Percentiles rank a stretch among this genome's conserved stretches.
Conservation (phyloP, 1,139 yeast species). For the Suhomyces bribrorum region DNA sequence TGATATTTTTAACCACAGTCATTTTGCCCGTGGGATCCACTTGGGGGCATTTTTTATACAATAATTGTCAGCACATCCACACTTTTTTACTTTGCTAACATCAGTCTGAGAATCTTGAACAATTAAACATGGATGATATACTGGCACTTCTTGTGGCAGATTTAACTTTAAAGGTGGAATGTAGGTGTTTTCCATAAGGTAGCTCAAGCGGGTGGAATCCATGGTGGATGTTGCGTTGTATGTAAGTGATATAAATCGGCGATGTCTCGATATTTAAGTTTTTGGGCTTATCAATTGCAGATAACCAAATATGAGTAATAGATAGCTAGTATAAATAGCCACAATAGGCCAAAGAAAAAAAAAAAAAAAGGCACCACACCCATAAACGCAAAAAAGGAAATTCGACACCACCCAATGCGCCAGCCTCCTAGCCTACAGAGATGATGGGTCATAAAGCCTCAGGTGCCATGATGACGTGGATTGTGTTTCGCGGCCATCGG, state of each 20-base stretch:
- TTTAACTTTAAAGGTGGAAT: conserved; percentile 31
- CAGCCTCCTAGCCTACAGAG: too few relatives aligned
- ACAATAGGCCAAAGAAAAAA: not conserved
- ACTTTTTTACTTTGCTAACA: conserved; percentile 36
- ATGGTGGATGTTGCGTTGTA: too few relatives aligned
- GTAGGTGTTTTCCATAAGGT: conserved; percentile 31
- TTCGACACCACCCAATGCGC: too few relatives aligned
- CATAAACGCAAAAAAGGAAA: not conserved
- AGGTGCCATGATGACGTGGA: too few relatives aligned
- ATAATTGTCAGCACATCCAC: conserved; percentile 49
- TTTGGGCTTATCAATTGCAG: not conserved
- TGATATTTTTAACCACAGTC: not conserved
- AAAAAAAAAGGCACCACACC: not conserved
- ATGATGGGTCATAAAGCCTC: too few relatives aligned
- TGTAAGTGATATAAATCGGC: not conserved
- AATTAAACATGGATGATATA: conserved; percentile 47
- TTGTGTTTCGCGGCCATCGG: conserved; percentile 5
- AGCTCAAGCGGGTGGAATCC: conserved; percentile 35
- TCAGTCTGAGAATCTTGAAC: conserved; percentile 49
- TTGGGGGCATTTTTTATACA: conserved; percentile 45
- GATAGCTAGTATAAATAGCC: not conserved
- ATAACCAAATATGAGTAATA: too few relatives aligned
- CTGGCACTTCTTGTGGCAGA: conserved; percentile 28
- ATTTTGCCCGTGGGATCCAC: conserved; percentile 41
- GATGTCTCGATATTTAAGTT: not conserved